Evolutionary conservation across 208 protist species (phyloP).

Genomic region (Leishmania aethiopica): DNA sequence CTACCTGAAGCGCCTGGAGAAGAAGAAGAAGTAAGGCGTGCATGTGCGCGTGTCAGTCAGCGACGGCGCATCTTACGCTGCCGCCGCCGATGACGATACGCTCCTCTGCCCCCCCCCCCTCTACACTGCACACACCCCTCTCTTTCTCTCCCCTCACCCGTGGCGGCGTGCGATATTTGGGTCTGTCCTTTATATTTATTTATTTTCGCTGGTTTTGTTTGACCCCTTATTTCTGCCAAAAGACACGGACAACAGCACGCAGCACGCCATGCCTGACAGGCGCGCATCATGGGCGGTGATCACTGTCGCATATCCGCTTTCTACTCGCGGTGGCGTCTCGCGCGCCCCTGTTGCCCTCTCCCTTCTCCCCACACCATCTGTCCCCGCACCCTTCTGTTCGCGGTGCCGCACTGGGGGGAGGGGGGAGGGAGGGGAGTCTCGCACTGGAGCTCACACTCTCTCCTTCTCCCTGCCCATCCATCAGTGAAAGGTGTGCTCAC

Average conservation of each 20-base stretch:
- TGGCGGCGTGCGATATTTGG: neutral
- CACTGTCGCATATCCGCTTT: neutral
- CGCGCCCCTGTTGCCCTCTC: neutral
- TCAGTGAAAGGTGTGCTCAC: neutral
- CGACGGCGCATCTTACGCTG: neutral
- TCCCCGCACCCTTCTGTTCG: neutral
- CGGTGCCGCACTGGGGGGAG: neutral
- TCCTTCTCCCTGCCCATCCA: neutral
- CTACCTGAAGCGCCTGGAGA: slow-evolving; percentile 98
- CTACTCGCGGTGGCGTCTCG: neutral
- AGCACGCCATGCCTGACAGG: neutral
- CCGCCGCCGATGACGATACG: neutral
- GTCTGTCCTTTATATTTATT: neutral
- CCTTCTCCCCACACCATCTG: neutral
- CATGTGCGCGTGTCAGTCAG: neutral
- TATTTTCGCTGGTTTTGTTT: slow-evolving; percentile 2
- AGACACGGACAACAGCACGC: neutral
- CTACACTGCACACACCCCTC: too few species aligned
- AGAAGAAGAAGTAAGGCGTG: slow-evolving; percentile 95
- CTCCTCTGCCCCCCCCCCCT: neutral
- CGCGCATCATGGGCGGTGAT: neutral
- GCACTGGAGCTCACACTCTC: neutral
- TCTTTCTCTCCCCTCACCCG: too few species aligned
- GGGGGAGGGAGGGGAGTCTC: neutral
- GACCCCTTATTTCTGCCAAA: neutral